A percentile compares a stretch with the other conserved stretches of the same genome.
Conservation (phyloP, 2,329 filamentous ascomycete genomes). For the Colletotrichum sp. region DNA sequence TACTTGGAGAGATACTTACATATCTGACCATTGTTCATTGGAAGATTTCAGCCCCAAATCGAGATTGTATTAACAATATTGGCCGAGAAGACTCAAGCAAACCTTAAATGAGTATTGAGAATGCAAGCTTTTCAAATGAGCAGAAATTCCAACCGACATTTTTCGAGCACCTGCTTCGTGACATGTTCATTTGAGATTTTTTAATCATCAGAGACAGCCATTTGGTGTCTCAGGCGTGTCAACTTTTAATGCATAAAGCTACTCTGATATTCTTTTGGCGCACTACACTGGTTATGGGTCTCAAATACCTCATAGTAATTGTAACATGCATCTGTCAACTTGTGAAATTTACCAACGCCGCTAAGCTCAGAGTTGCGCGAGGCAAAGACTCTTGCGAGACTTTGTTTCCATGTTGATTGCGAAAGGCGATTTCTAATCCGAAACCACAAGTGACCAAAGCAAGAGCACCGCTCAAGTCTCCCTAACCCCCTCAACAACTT, state of each 20-base stretch:
- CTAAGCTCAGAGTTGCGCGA: background rate
- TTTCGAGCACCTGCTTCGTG: background rate
- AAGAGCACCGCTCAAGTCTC: background rate
- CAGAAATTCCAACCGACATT: background rate
- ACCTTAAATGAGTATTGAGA: background rate
- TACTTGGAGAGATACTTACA: background rate
- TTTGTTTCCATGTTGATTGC: background rate
- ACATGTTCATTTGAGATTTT: fast-evolving
- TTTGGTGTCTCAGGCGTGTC: fast-evolving
- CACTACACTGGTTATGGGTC: background rate
- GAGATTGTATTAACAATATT: background rate
- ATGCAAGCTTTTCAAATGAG: background rate
- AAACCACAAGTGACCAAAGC: background rate
- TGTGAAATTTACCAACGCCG: background rate
- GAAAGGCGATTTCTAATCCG: background rate
- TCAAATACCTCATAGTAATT: background rate
- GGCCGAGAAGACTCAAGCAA: background rate
- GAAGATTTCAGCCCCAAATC: background rate
- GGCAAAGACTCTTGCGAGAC: background rate
- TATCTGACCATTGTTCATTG: fast-evolving
- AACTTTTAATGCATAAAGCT: background rate
- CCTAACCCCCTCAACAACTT: background rate
- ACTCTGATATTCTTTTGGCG: background rate
- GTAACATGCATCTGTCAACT: background rate
- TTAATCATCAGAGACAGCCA: background rate